phyloP scores from a whole-genome alignment of 345 rosid species.

The Triadica sebifera region DNA sequence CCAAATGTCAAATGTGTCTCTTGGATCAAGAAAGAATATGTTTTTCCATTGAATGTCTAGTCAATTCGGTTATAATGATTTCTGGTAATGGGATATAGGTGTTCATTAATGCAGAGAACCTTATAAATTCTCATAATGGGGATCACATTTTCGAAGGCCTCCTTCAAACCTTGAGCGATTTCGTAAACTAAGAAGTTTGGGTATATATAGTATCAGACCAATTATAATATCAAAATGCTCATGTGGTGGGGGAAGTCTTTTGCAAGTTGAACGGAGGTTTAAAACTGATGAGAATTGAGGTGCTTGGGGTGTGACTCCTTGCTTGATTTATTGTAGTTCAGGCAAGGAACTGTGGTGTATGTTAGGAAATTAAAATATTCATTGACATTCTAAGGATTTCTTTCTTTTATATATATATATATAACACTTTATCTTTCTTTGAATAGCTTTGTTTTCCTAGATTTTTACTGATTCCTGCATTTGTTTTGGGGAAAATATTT shows the following conservation, averaged over 20 bases:
- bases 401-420: background rate
- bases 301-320: background rate
- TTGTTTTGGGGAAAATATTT: background rate
- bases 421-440: background rate
- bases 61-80: background rate
- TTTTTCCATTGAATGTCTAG: background rate
- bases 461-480: background rate
- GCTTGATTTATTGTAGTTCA: background rate
- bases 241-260: background rate
- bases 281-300: background rate
- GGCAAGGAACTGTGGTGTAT: background rate
- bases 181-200: background rate
- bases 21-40: background rate
- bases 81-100: background rate
- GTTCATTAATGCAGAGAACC: background rate
- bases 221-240: background rate
- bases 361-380: background rate
- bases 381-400: background rate
- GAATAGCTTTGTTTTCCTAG: background rate
- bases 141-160: background rate
- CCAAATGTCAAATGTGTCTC: background rate
- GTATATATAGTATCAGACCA: background rate
- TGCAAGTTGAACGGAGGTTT: no score
- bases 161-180: background rate
- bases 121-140: background rate